These are phyloP conservation scores for Flaveria sonorensis DNA, from an alignment of 129 eudicot genomes.

Conservation along the genomic window DNA sequence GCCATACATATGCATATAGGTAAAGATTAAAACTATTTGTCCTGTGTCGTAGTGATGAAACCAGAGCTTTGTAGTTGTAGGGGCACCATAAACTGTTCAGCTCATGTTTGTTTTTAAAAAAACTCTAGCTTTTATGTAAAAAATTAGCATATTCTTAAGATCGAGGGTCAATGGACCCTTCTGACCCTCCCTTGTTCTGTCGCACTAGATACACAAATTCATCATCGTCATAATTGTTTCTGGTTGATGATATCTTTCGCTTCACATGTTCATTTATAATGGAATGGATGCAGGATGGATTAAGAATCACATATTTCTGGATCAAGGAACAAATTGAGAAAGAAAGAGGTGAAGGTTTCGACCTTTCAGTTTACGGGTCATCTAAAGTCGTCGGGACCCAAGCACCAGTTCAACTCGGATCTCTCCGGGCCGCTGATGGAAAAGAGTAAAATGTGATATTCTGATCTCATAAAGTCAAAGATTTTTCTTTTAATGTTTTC, in stretches of 20 bases:
- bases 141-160: too few species aligned
- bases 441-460: constrained; percentile 49
- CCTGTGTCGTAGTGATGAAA: too few species aligned
- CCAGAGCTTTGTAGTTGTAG: too few species aligned
- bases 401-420: constrained; percentile 94
- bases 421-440: constrained; percentile 98
- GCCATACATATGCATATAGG: background rate
- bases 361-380: constrained; percentile 75
- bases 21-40: background rate
- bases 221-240: background rate
- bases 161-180: too few species aligned
- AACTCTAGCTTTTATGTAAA: too few species aligned
- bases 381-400: constrained; percentile 97
- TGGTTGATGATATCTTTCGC: constrained; percentile 7
- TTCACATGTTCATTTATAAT: background rate
- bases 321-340: constrained; percentile 95
- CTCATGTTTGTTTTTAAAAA: too few species aligned
- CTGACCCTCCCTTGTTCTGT: too few species aligned
- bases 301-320: constrained; percentile 97
- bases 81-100: too few species aligned
- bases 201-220: background rate
- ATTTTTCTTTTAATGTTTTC: background rate
- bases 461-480: constrained; percentile 7
- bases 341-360: constrained; percentile 69
- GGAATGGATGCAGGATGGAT: constrained; percentile 66